Conservation (phyloP, 2,329 filamentous ascomycete genomes). For the Colletotrichum abscissum region DNA sequence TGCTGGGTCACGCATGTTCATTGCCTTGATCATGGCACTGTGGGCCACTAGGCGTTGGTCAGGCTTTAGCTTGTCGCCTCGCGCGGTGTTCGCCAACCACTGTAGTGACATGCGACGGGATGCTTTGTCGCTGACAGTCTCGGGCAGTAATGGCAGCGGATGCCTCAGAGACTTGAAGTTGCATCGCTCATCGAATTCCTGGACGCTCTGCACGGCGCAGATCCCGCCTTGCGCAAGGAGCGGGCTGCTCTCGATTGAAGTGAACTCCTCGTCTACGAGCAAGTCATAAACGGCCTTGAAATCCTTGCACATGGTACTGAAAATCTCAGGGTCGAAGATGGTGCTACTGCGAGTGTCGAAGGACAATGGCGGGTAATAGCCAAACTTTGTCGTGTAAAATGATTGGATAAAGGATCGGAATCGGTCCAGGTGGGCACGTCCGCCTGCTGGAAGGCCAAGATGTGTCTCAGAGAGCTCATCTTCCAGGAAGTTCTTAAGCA, state of each 20-base stretch:
- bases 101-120: slow-evolving; percentile 46
- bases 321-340: slow-evolving; percentile 68
- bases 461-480: slow-evolving; percentile 75
- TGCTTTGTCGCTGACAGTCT: slow-evolving; percentile 44
- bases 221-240: slow-evolving; percentile 72
- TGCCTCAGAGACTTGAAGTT: slow-evolving; percentile 70
- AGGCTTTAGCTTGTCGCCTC: slow-evolving; percentile 54
- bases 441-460: slow-evolving; percentile 71
- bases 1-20: slow-evolving; percentile 54
- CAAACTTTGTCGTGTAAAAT: slow-evolving; percentile 75
- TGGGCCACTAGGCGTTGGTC: slow-evolving; percentile 62
- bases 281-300: slow-evolving; percentile 79
- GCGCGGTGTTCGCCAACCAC: slow-evolving; percentile 50
- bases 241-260: slow-evolving; percentile 60
- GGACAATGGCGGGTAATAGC: slow-evolving; percentile 75
- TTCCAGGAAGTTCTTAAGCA: slow-evolving; percentile 75
- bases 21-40: slow-evolving; percentile 63
- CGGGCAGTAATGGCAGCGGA: slow-evolving; percentile 75
- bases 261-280: slow-evolving; percentile 72
- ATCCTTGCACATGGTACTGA: slow-evolving; percentile 72
- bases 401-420: slow-evolving; percentile 77
- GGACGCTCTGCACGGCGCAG: slow-evolving; percentile 75
- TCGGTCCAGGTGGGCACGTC: slow-evolving; percentile 75
- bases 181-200: slow-evolving; percentile 73
- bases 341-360: slow-evolving; percentile 49